Evolutionary conservation across 495 filamentous ascomycete genomes (phyloP), one percentile per base, ranked within the genome.

Genomic region (Geopyxis carbonaria): DNA sequence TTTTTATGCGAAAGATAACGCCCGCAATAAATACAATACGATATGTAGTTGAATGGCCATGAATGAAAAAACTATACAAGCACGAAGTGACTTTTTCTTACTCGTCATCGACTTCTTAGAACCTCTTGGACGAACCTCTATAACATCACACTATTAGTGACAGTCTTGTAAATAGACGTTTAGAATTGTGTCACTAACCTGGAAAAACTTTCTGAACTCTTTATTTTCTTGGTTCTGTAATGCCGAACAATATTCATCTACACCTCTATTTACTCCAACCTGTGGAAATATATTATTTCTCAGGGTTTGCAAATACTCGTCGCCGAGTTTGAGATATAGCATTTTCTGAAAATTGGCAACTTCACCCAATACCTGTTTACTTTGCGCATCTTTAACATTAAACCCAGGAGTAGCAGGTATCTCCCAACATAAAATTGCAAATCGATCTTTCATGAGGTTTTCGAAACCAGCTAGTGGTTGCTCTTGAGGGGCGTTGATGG

Each of bases 381-480:
- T 73, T 56, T 89, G 81, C 10, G 84, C 80, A 56, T 99, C 91
- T 46, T 73, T 72, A 0, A 81, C 66, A 47, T 75, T 76, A 64
- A 95, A 93, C 10, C 70, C 69, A 2, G 73, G 62, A 8, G 78
- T 75, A 9, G 68, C 69, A 1, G 87, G 70, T 1, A 95, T 73
- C 4, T 75, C 75, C 86, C 89, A 97, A 55, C 79, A 82, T 22
- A 87, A 62, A 0, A 81, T 70, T 13, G 91, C 82, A 60, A 97
- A 87, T n/a, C 77, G 71, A 19, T 73, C 66, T 37, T 93, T 79
- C 62, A 91, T 79, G 60, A 87, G 91, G 27, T 69, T 69, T 44
- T 91, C 83, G 55, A 99, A 95, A n/a, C 89, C 91, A 14, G 83
- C 78, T 20, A 99, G 72, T 22, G 61, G 61, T 2, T 68, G 61